Base-by-base conservation (phyloP, 2,329 filamentous ascomycete genomes). In the Fonsecaea nubica region DNA sequence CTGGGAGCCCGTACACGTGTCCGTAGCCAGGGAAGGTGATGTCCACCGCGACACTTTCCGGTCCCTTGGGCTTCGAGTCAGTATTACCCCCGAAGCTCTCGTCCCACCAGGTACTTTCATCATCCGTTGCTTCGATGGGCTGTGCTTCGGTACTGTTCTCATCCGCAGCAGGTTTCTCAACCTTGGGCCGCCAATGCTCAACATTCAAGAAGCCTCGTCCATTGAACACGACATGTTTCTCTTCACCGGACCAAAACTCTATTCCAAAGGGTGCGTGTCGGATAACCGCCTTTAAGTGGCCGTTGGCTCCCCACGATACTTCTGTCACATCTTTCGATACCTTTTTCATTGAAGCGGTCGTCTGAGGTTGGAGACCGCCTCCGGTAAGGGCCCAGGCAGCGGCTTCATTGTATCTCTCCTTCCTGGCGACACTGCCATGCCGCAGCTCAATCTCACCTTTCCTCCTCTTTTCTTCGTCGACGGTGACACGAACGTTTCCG, bases 61-160 rank as follows among this genome's bases (percentile, higher is more conserved):
- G 95, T 1, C 95, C 95, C 74, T 89, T 89, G n/a, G 95, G 94
- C 80, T 99, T 99, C 4, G 90, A 87, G 78, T 99, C 95, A 0
- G 93, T 98, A 77, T 95, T 96, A 68, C 94, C 93, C 70, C 94
- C 94, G 78, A 99, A 99, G 0, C 86, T 87, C 81, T 99, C 95
- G 6, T 99, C 95, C 95, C 95, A 99, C 92, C 93, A 97, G 3
- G 93, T 97, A 79, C 89, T 91, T 76, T 97, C 91, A 71, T 95
- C 91, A 70, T 90, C 87, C 13, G 83, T 84, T 10, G 80, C 74
- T 40, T 77, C 75, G 40, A 77, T 69, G 40, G 74, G 72, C 42
- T 80, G 77, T 32, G 81, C 77, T 58, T 82, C 76, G 9, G 74
- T 73, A 33, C 73, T 74, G 58, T 83, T 80, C 55, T 81, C 77